Evolutionary conservation across 2,329 filamentous ascomycete species (phyloP), one percentile per base, ranked within the genome.

Genomic region (Trichophyton benhamiae): DNA sequence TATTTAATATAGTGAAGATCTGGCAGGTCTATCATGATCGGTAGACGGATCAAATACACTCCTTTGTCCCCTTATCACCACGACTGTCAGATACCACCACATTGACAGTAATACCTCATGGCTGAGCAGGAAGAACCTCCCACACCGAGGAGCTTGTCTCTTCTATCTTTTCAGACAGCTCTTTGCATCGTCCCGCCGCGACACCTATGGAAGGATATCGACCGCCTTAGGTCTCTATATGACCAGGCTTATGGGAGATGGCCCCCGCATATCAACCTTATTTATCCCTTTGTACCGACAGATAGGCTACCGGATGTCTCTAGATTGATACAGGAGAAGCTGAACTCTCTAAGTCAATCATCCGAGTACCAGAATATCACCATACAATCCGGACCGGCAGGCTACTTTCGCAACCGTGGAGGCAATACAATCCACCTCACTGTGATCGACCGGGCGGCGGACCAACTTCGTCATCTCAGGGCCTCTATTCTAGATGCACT

Each of bases 221-320:
- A 87, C 65, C 72, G 74, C 13, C 71, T 88, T 2, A 80, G 85
- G 52, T 77, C 75, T n/a, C 73, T 84, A 11, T 84, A 87, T 71
- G 85, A 88, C 70, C 83, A 82, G 63, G 77, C 80, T 0, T 81
- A 80, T 65, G 75, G 75, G 27, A 82, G 77, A 71, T 88, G 86
- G 85, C 84, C 85, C 2, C 82, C 84, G 11, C 85, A 87, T 66
- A 69, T 87, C 67, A 88, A 87, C 65, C 71, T 88, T 27, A 66
- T 87, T 22, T 87, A 87, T 67, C 86, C 85, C 0, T 88, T 87
- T 68, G 82, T 86, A 5, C 69, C 72, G 2, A 72, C 76, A 0
- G 77, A 80, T 1, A 65, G 66, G 7, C 74, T 88, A 1, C 66
- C 72, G 1, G 66, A 69, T 20, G 82, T 80, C 1, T 72, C 73